Conservation (phyloP, 139 green algal genomes). For the Picochlorum sp. region DNA sequence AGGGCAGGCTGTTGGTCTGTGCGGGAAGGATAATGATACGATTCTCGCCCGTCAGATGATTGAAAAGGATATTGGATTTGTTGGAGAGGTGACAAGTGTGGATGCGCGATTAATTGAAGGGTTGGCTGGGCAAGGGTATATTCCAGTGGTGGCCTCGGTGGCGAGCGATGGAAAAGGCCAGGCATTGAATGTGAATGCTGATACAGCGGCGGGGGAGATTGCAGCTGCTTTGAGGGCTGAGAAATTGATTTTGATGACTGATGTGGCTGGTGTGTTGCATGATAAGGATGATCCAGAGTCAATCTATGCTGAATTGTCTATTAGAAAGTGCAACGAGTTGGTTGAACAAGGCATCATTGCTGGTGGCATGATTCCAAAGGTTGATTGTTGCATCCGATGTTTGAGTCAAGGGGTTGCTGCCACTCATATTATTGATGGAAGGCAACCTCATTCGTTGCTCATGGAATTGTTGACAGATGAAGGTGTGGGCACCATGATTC, state of each 20-base stretch:
- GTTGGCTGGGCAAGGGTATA: slow-evolving; percentile 69
- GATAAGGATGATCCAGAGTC: slow-evolving; percentile 83
- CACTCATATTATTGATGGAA: slow-evolving; percentile 97
- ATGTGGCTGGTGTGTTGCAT: slow-evolving; percentile 82
- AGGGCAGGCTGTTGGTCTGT: slow-evolving; percentile 89
- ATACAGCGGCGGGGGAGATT: slow-evolving; percentile 95
- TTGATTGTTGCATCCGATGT: slow-evolving; percentile 95
- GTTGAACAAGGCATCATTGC: slow-evolving; percentile 87
- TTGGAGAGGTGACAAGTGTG: slow-evolving; percentile 88
- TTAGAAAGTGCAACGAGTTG: slow-evolving; percentile 59
- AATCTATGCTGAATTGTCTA: slow-evolving; percentile 66
- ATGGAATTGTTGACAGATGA: slow-evolving; percentile 97
- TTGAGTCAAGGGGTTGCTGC: slow-evolving; percentile 85
- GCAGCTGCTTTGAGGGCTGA: slow-evolving; percentile 85
- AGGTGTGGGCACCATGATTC: slow-evolving; percentile 97
- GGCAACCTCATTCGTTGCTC: slow-evolving; percentile 85
- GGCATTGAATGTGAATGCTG: slow-evolving; percentile 98
- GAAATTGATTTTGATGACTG: slow-evolving; percentile 99
- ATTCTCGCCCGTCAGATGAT: slow-evolving; percentile 82
- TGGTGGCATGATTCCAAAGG: slow-evolving; percentile 74
- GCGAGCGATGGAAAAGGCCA: slow-evolving; percentile 71
- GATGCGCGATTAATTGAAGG: slow-evolving; percentile 36
- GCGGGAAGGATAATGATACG: slow-evolving; percentile 87
- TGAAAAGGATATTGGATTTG: slow-evolving; percentile 85
- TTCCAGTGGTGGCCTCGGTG: slow-evolving; percentile 93